Evolutionary conservation across 2,329 filamentous ascomycete species (phyloP), one percentile per base, ranked within the genome.

Genomic region (Scolecobasidium constrictum): DNA sequence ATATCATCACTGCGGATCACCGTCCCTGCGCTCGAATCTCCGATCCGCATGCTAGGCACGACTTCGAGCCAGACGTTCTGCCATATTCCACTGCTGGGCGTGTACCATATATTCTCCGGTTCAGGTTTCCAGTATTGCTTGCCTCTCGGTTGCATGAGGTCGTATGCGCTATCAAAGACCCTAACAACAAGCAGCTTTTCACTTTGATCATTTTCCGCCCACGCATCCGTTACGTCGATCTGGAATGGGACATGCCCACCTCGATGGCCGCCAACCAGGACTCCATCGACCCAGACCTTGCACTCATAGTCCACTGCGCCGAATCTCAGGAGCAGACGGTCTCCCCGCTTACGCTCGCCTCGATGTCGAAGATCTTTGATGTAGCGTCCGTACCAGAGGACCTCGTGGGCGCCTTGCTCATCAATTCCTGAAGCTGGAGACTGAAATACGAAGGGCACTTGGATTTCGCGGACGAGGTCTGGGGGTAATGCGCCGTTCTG

Each of bases 381-480:
- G 15, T 41, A 49, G 5, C 63, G 67, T 57, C 81, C 73, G 51
- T 83, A 83, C 78, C 78, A 83, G 6, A 83, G 55, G 3, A 82
- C 73, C 55, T 82, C 77, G 53, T 83, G 79, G 2, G 76, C 75
- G 39, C 71, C 73, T 42, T 69, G 69, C 23, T 79, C 71, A 46
- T 73, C 66, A 49, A 82, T 73, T 2, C 77, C 76, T 0, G 77
- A 81, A 0, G 77, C 77, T 0, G 71, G 71, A 4, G 72, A 69
- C 54, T 83, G 79, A 51, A 81, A 83, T 2, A 75, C 77, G 49
- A 73, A 83, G 0, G 78, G 78, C 0, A 83, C 77, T 26, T 69
- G 63, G 47, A 83, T 82, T 59, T 60, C 1, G 51, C 48, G 11
- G 54, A 47, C 2, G 48, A 50, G 1, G 50, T 51, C 11, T 52